A percentile compares a stretch with the other conserved stretches of the same genome.
phyloP scores from a whole-genome alignment of 441 rosid genomes.

The Manihot esculenta region DNA sequence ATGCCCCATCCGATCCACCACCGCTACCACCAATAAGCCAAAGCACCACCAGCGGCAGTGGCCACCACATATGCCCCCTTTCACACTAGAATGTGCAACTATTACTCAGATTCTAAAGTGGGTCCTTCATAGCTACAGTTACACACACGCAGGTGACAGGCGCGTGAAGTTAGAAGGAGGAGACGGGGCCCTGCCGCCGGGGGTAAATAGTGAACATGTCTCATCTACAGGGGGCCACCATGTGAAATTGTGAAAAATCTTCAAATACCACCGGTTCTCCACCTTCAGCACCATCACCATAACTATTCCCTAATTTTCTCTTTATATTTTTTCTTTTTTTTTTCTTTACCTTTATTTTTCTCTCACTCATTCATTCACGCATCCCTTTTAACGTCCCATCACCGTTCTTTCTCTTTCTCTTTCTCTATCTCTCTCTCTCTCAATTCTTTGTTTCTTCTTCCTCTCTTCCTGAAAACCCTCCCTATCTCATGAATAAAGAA shows the following conservation, averaged over 20 bases:
- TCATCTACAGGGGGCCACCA: constrained; percentile 46
- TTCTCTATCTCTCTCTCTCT: constrained; percentile 1
- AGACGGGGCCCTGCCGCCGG: constrained; percentile 40
- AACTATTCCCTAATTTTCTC: neutral
- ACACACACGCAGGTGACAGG: constrained; percentile 1
- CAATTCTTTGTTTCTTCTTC: neutral
- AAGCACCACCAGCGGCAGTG: neutral
- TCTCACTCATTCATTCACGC: constrained; percentile 22
- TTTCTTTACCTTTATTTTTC: neutral
- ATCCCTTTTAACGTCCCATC: constrained; percentile 49
- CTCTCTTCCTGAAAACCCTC: neutral
- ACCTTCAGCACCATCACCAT: constrained; percentile 4
- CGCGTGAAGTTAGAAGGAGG: constrained; percentile 15
- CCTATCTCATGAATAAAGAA: constrained; percentile 18
- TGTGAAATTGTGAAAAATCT: constrained; percentile 25
- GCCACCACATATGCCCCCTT: neutral
- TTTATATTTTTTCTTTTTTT: neutral
- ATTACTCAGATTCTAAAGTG: neutral
- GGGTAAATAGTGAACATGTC: constrained; percentile 33
- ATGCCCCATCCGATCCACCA: constrained; percentile 13
- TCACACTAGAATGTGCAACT: neutral
- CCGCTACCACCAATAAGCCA: neutral
- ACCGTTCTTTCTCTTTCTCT: constrained; percentile 6
- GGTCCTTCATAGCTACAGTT: neutral
- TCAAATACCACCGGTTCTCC: constrained; percentile 4